These are phyloP conservation scores for Trichoderma semiorbis DNA, from an alignment of 2,329 filamentous ascomycete genomes.

Conservation along the genomic window DNA sequence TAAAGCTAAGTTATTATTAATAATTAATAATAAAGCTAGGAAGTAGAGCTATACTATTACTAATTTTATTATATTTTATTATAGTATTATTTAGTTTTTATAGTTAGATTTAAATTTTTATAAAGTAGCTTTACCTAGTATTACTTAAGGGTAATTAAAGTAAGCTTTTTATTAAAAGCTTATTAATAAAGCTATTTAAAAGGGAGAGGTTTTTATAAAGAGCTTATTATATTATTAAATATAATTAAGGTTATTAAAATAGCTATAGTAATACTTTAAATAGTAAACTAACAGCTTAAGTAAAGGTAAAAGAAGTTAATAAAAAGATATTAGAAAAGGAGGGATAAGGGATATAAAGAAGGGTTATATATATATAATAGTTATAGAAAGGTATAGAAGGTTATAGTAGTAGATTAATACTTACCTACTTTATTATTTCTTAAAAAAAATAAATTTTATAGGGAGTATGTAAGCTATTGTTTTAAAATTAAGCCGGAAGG, in stretches of 20 bases:
- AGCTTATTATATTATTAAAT: background rate
- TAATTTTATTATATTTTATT: background rate
- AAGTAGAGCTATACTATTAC: background rate
- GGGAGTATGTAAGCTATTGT: too few species aligned
- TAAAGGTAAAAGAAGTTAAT: background rate
- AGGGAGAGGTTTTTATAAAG: background rate
- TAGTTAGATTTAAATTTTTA: background rate
- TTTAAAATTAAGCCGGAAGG: too few species aligned
- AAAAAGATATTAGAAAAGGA: background rate
- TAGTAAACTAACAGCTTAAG: background rate
- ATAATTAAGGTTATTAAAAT: background rate
- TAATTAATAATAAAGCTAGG: background rate
- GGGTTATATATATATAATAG: too few species aligned
- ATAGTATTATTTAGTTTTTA: background rate
- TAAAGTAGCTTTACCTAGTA: background rate
- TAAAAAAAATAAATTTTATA: too few species aligned
- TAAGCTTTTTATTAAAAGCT: background rate
- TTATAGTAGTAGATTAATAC: too few species aligned
- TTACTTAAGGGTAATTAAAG: background rate
- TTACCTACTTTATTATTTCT: too few species aligned
- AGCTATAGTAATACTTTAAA: background rate
- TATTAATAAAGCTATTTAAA: background rate
- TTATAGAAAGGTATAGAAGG: too few species aligned
- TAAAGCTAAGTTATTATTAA: background rate
- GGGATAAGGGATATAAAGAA: background rate